These are phyloP conservation scores for Lagenaria siceraria DNA, from an alignment of 306 rosid species.

Conservation along the genomic window DNA sequence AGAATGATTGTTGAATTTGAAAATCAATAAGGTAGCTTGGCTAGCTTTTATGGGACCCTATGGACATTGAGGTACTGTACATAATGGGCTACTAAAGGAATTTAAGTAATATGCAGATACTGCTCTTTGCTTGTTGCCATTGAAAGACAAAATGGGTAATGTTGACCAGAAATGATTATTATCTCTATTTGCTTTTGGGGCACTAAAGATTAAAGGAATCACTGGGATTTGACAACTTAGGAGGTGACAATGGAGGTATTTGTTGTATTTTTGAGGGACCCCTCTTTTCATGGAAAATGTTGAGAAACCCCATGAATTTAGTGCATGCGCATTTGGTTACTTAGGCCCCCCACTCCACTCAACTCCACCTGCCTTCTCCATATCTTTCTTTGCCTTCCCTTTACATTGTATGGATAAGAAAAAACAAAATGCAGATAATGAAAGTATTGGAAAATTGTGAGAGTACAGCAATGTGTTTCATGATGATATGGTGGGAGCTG, in stretches of 20 bases:
- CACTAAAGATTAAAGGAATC: constrained; percentile 26
- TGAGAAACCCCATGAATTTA: constrained; percentile 35
- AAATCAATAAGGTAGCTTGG: constrained; percentile 27
- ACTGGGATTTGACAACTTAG: constrained; percentile 32
- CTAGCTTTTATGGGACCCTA: constrained; percentile 15
- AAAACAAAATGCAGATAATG: constrained; percentile 8
- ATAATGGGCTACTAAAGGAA: constrained; percentile 40
- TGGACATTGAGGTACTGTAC: constrained; percentile 20
- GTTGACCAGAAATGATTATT: constrained; percentile 38
- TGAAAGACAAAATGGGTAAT: constrained; percentile 19
- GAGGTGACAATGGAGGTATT: constrained; percentile 48
- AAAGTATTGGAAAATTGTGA: constrained; percentile 26
- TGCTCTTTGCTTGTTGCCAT: constrained; percentile 26
- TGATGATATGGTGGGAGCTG: constrained; percentile 13
- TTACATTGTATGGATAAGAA: constrained; percentile 26
- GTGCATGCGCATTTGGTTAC: constrained; percentile 81
- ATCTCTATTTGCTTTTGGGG: constrained; percentile 27
- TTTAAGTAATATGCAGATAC: constrained; percentile 13
- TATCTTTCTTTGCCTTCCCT: constrained; percentile 28
- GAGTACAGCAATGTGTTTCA: not conserved
- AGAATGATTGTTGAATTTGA: constrained; percentile 26
- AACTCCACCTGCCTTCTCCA: constrained; percentile 15
- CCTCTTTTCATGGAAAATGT: constrained; percentile 27
- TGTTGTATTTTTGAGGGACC: constrained; percentile 53
- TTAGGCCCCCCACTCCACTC: constrained; percentile 54